phyloP scores from a whole-genome alignment of 1,284 basidiomycete species.

The Coniferiporia sulphurascens region DNA sequence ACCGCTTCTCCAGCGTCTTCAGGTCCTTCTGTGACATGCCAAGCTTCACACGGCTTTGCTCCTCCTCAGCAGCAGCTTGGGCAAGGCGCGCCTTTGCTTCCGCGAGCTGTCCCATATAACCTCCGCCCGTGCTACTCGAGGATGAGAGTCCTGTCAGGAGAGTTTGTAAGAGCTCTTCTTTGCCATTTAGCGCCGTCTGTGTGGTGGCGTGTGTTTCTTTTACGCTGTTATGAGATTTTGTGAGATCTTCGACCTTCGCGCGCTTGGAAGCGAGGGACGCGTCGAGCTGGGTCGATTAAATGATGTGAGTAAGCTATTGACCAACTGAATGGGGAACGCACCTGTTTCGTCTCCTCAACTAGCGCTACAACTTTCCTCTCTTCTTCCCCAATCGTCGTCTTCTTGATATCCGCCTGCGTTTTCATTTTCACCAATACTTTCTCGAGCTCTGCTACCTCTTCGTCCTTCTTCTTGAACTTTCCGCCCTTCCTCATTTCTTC shows the following conservation, averaged over 20 bases:
- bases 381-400: conserved; percentile 78
- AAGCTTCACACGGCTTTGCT: conserved; percentile 80
- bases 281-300: conserved; percentile 43
- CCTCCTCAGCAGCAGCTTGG: conserved; percentile 78
- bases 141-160: conserved; percentile 88
- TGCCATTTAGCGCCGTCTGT: conserved; percentile 61
- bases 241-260: conserved; percentile 55
- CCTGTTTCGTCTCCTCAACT: conserved; percentile 56
- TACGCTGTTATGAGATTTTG: conserved; percentile 57
- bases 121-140: conserved; percentile 72
- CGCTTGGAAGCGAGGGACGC: conserved; percentile 53
- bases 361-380: conserved; percentile 55
- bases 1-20: conserved; percentile 70
- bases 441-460: conserved; percentile 74
- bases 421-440: conserved; percentile 84
- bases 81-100: conserved; percentile 78
- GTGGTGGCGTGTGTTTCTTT: conserved; percentile 71
- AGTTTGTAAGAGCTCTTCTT: conserved; percentile 94
- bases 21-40: conserved; percentile 80
- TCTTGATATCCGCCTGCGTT: conserved; percentile 85
- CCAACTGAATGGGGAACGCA: conserved; percentile 31
- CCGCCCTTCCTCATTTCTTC: conserved; percentile 72
- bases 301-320: not conserved
- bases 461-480: conserved; percentile 74
- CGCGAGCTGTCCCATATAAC: conserved; percentile 95